Base-by-base conservation (phyloP, 495 filamentous ascomycete species). In the Trichoderma orchidacearum region DNA sequence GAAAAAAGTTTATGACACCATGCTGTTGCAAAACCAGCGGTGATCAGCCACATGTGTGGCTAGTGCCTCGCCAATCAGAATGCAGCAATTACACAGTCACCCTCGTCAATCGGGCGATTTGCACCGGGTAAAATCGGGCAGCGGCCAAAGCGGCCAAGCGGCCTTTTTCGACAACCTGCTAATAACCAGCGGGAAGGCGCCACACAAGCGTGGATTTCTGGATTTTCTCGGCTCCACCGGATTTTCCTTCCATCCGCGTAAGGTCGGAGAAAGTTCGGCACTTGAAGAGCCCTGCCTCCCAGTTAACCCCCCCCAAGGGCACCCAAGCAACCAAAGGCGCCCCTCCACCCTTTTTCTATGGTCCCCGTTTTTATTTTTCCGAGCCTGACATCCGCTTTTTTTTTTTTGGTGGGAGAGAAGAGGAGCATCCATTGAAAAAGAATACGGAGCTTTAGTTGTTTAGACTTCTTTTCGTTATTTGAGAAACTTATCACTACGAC, bases 51-150 rank as follows among this genome's bases (percentile, higher is more conserved):
- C 31, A 21, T 15, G 8, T 54, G 8, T 51, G 59, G 59, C 61
- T 11, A 13, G 12, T 41, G 21, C 3, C 32, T 50, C 13, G 41
- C 71, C 71, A 73, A 75, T 74, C 72, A 76, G 56, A 11, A 57
- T 0, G 3, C 3, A 23, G 67, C 32, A 51, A 45, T 57, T 57
- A 28, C 30, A 56, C 32, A 56, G 54, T 56, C 32, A 35, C 4
- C 13, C 53, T 35, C 13, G n/a, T 21, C 15, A 7, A 23, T 35
- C 23, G 51, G 32, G 51, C 30, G 32, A 54, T 21, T 32, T 9
- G 11, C 17, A 6, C 30, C 51, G 51, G 41, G 41, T 48, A 48
- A 48, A 48, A 23, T 48, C 41, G 41, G 41, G 41, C n/a, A n/a
- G n/a, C 41, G 18, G 21, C 38, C 41, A 48, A 25, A 8, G 41